phyloP scores from a whole-genome alignment of 208 protist genomes.

The Novymonas esmeraldas region DNA sequence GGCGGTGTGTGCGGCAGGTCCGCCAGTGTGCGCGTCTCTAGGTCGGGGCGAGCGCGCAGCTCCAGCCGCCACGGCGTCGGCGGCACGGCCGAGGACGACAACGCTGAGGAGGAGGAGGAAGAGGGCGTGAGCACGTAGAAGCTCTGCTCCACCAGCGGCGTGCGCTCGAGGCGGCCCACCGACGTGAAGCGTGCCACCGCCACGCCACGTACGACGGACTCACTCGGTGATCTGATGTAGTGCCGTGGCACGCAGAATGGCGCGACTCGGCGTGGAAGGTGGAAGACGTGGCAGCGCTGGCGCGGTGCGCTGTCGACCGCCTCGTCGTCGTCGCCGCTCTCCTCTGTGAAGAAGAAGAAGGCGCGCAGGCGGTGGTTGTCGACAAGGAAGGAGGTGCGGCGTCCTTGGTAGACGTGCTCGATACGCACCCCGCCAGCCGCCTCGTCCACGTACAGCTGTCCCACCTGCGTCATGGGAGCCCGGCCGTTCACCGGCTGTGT shows the following conservation, averaged over 20 bases:
- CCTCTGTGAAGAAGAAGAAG: slow-evolving; percentile 23
- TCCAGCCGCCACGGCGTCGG: slow-evolving; percentile 60
- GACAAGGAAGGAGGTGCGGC: slow-evolving; percentile 30
- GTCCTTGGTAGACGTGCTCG: slow-evolving; percentile 31
- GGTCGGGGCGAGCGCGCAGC: slow-evolving; percentile 34
- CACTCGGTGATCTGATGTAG: slow-evolving; percentile 25
- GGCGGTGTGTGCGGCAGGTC: slow-evolving; percentile 39
- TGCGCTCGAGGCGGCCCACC: slow-evolving; percentile 39
- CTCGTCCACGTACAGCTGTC: slow-evolving; percentile 40
- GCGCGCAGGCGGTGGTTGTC: slow-evolving; percentile 30
- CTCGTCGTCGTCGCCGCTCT: background rate
- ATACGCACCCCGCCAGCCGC: slow-evolving; percentile 22
- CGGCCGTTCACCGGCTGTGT: slow-evolving; percentile 24
- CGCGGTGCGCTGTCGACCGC: too few relatives aligned
- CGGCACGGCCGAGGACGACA: slow-evolving; percentile 1
- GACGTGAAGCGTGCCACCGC: slow-evolving; percentile 42
- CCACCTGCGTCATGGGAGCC: slow-evolving; percentile 32
- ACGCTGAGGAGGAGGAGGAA: background rate
- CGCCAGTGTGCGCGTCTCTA: slow-evolving; percentile 42
- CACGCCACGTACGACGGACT: slow-evolving; percentile 49
- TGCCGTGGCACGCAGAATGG: slow-evolving; percentile 48
- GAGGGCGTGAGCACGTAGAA: slow-evolving; percentile 37
- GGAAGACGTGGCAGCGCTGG: slow-evolving; percentile 33
- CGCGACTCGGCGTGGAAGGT: slow-evolving; percentile 15
- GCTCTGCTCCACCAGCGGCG: slow-evolving; percentile 26